Percentiles rank a stretch among this genome's conserved stretches.
phyloP scores from a whole-genome alignment of 106 monocot genomes.

The Acanthochlamys bracteata region DNA sequence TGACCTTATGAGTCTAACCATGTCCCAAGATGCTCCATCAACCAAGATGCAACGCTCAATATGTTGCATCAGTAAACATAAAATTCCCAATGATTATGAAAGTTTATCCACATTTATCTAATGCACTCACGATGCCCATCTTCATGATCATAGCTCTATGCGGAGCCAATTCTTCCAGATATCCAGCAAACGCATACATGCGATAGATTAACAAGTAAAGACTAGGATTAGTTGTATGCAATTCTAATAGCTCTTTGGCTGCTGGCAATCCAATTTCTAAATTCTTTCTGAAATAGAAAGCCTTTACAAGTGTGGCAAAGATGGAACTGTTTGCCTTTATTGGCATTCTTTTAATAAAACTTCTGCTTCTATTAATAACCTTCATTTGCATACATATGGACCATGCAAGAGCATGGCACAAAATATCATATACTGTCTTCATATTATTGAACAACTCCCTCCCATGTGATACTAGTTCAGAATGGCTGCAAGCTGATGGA shows the following conservation, averaged over 20 bases:
- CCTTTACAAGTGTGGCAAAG: conserved; percentile 49
- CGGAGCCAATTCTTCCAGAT: conserved; percentile 27
- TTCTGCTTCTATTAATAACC: conserved; percentile 55
- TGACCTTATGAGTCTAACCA: no score
- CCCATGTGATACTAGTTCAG: conserved; percentile 47
- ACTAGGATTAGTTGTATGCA: conserved; percentile 40
- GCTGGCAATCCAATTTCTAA: conserved; percentile 42
- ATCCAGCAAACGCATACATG: conserved; percentile 43
- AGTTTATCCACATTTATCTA: no score
- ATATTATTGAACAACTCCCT: conserved; percentile 38
- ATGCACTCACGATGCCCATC: conserved; percentile 13
- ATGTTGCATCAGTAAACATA: no score
- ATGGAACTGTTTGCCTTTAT: conserved; percentile 39
- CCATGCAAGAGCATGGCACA: conserved; percentile 61
- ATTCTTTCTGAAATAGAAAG: conserved; percentile 34
- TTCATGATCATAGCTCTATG: conserved; percentile 44
- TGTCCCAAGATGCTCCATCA: no score
- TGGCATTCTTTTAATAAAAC: conserved; percentile 31
- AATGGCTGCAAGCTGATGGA: conserved; percentile 73
- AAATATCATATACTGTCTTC: conserved; percentile 29
- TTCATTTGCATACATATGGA: conserved; percentile 52
- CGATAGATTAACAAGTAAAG: conserved; percentile 59
- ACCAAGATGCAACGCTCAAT: no score
- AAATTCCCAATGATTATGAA: no score
- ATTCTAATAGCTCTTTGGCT: conserved; percentile 42